A percentile compares a stretch with the other conserved stretches of the same genome.
Evolutionary conservation across 345 rosid species (phyloP).

Genomic region (Sisymbrium altissimum): DNA sequence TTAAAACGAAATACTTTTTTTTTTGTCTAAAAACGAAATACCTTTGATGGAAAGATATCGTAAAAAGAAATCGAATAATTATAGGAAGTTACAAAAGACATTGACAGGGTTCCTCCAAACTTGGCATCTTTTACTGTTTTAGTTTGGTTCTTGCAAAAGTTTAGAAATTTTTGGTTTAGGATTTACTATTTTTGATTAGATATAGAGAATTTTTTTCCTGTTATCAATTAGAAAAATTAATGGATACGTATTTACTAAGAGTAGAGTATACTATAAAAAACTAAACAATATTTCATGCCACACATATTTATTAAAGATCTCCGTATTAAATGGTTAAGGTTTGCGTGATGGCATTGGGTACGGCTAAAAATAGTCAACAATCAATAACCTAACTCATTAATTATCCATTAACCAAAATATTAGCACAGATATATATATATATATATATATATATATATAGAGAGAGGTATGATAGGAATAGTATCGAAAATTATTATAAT

Average conservation of each 20-base stretch:
- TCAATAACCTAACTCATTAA: slow-evolving; percentile 4
- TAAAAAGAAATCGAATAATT: neutral
- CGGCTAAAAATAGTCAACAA: slow-evolving; percentile 18
- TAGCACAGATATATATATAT: neutral
- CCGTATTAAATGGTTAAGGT: neutral
- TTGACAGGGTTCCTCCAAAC: neutral
- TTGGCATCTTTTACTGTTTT: neutral
- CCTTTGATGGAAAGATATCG: neutral
- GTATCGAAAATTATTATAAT: neutral
- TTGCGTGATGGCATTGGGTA: slow-evolving; percentile 15
- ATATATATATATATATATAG: neutral
- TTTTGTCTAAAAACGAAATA: neutral
- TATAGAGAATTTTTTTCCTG: too few species aligned
- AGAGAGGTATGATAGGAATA: neutral
- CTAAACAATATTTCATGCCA: neutral
- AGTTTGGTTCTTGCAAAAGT: neutral
- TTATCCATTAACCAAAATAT: slow-evolving; percentile 3
- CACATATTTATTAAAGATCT: neutral
- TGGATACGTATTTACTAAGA: neutral
- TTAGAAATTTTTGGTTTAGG: neutral
- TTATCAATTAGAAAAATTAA: too few species aligned
- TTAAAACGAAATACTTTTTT: neutral
- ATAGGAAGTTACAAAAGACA: neutral
- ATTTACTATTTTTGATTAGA: neutral
- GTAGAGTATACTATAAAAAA: neutral